A percentile compares a stretch with the other conserved stretches of the same genome.
These are phyloP conservation scores for Amanita molliuscula DNA, from an alignment of 768 basidiomycete genomes.

Conservation along the genomic window DNA sequence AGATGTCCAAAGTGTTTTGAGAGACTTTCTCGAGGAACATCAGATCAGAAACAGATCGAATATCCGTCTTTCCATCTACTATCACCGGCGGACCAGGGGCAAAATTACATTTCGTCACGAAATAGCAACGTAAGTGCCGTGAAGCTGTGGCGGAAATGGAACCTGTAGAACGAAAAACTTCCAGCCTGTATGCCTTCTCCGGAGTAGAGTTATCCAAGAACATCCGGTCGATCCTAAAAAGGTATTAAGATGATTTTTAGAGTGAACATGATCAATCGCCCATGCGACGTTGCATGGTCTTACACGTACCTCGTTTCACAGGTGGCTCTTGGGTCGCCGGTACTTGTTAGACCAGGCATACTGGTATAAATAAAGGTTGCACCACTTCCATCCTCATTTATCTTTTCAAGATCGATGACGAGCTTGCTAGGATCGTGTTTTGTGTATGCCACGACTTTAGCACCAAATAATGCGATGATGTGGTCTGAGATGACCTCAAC, in stretches of 20 bases:
- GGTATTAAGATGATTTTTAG: constrained; percentile 6
- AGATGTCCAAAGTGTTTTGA: constrained; percentile 89
- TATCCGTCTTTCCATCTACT: constrained; percentile 62
- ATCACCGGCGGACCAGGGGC: constrained; percentile 34
- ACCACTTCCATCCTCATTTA: constrained; percentile 70
- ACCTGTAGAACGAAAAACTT: constrained; percentile 89
- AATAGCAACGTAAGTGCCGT: constrained; percentile 96
- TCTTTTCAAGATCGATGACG: constrained; percentile 91
- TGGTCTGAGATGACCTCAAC: constrained; percentile 72
- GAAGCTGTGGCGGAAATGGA: constrained; percentile 79
- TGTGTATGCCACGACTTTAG: constrained; percentile 88
- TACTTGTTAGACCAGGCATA: constrained; percentile 70
- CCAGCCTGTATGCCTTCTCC: constrained; percentile 77
- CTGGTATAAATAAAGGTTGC: constrained; percentile 96
- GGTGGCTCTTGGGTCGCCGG: constrained; percentile 80
- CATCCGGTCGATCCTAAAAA: constrained; percentile 71
- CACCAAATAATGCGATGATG: constrained; percentile 90
- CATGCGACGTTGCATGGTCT: neutral
- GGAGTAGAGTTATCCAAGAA: constrained; percentile 81
- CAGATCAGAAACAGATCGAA: constrained; percentile 78
- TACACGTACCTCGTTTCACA: constrained; percentile 68
- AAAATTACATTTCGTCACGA: constrained; percentile 83
- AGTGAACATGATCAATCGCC: neutral
- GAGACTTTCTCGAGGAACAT: constrained; percentile 89
- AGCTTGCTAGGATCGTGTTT: constrained; percentile 86